Evolutionary conservation across 805 yeast species (phyloP).

Genomic region (Ogataea naganishii): DNA sequence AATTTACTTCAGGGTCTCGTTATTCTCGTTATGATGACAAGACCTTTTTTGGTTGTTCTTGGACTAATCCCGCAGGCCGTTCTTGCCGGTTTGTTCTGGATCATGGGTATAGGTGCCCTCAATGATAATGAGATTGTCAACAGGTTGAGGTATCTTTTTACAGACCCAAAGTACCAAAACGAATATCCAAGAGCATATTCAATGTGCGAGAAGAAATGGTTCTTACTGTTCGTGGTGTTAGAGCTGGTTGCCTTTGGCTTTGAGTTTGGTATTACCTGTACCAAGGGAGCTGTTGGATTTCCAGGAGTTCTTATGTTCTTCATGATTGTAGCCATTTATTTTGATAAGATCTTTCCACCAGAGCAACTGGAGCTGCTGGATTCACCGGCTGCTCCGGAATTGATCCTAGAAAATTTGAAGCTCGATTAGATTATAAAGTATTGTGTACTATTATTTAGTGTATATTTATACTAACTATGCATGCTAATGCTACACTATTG

Average conservation of each 20-base stretch:
- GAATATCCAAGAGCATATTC: constrained; percentile 13
- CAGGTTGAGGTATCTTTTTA: constrained; percentile 52
- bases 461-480: too few relatives aligned
- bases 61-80: constrained; percentile 90
- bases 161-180: constrained; percentile 42
- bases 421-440: too few relatives aligned
- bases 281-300: constrained; percentile 89
- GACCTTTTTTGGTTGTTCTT: constrained; percentile 75
- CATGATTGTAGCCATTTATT: constrained; percentile 50
- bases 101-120: constrained; percentile 84
- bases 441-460: too few relatives aligned
- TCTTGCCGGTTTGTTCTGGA: constrained; percentile 83
- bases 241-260: constrained; percentile 63
- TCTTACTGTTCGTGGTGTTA: constrained; percentile 46
- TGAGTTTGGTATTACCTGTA: constrained; percentile 79
- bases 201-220: constrained; percentile 33
- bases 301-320: constrained; percentile 79
- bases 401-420: constrained; percentile 21
- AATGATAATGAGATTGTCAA: constrained; percentile 56
- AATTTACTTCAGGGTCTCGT: constrained; percentile 80
- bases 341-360: constrained; percentile 54
- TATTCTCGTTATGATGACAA: constrained; percentile 79
- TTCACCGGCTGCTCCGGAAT: constrained; percentile 25
- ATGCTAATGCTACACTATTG: too few relatives aligned
- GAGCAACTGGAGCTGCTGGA: constrained; percentile 61